Evolutionary conservation across 768 basidiomycete genomes (phyloP), one percentile per base, ranked within the genome.

Genomic region (Psilocybe cubensis): DNA sequence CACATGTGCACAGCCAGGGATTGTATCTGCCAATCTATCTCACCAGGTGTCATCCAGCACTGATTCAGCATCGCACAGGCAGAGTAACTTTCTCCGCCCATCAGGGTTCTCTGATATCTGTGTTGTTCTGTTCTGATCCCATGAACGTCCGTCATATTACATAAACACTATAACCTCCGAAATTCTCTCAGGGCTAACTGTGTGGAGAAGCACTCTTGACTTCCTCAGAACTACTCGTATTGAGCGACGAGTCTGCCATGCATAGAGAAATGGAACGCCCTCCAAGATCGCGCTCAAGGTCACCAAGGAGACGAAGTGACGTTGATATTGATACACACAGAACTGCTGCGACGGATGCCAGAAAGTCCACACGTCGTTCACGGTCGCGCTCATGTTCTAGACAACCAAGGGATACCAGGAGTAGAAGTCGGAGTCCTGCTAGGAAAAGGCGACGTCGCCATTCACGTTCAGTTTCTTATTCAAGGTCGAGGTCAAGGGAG

Each of bases 361-460:
- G 42, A 40, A 53, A 29, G 47, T 54, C 53, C 63, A 63, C 57
- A 44, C 64, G 59, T 46, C 62, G 64, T 51, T 68, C 68, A 51
- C 62, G 70, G 14, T 70, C 70, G 43, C 63, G 61, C 24, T 65
- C 67, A n/a, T 64, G 61, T 53, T 67, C 67, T 31, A 62, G 66
- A 38, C 11, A 38, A 38, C 35, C 35, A 4, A 18, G 25, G 31
- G 53, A 60, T 12, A 64, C 62, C 44, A 68, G 71, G 21, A 75
- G 73, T 57, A 66, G 69, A 25, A 76, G 75, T 56, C 71, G 69
- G 23, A 76, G 75, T 56, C 71, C 71, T 46, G 57, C 55, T 14
- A 67, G 63, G 54, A 74, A 74, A 56, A 65, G 71, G 49, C 66
- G 66, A 45, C 71, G 67, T 47, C 61, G 55, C 43, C 57, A 58